Base-by-base conservation (phyloP, 1,284 basidiomycete species). In the Exobasidium cylindrosporum region DNA sequence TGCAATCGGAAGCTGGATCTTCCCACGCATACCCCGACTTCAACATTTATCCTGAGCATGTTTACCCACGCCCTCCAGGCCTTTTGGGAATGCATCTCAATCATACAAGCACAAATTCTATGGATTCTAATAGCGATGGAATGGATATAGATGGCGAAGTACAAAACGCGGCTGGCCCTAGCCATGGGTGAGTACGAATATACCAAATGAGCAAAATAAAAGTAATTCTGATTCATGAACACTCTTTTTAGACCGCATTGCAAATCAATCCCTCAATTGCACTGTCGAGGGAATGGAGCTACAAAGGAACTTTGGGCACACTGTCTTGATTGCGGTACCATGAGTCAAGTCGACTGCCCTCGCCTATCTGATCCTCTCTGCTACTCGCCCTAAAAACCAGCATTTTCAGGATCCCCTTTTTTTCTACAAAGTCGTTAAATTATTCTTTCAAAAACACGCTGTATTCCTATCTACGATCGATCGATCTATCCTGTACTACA, bases 21-120 rank as follows among this genome's bases (percentile, higher is more conserved):
- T 40, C 35, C 35, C 35, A 7, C 17, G 35, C 35, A 23, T 55
- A 55, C 26, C 53, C 53, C 4, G 40, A 32, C 5, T 44, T 55
- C 32, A 28, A 55, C 53, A 21, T 55, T 28, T 55, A 55, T 17
- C 53, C 53, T 5, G 32, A 32, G 13, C 26, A 35, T n/a, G 26
- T 17, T 55, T 28, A 13, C 14, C 26, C 47, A 2, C 21, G 53
- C 14, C n/a, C 53, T 4, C 31, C 53, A n/a, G 53, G 53, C 4
- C 31, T 55, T n/a, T 40, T 55, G 53, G 53, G 53, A 1, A 55
- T 55, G 53, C 21, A 55, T 29, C 29, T 55, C 26, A 14, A 55
- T 21, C 29, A 21, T 4, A 14, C 49, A 28, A 17, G 14, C 7
- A 24, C n/a, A 21, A 24, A 24, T 24, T 21, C 14, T 28, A 14